Evolutionary conservation across 495 filamentous ascomycete genomes (phyloP), one percentile per base, ranked within the genome.

Genomic region (Aspergillus diversus): DNA sequence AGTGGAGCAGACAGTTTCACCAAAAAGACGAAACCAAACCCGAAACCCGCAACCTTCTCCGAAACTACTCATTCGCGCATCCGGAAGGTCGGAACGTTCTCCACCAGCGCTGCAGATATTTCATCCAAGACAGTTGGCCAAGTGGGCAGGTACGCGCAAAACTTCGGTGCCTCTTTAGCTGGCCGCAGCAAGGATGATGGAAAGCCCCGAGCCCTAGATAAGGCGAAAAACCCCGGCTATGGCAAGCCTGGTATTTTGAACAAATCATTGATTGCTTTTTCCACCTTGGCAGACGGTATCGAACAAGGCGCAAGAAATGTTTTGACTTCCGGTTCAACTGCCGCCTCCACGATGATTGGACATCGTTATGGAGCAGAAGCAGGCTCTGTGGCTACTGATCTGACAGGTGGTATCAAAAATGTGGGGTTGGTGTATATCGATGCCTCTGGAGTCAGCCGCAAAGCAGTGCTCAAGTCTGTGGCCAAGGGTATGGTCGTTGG

Each of bases 401-500:
- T 99, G 53, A 91, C 91, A 0, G 90, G 93, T 4, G 92, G 92
- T 6, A 88, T 97, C 66, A 96, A 91, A 79, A 98, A 98, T 67
- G 96, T 98, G 47, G 94, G 93, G 5, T 79, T 99, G 42, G 95
- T 99, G n/a, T 99, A 99, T 70, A 94, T 99, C 46, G 95, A 99
- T 69, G 96, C 93, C 7, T 87, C 92, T 0, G 95, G 95, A 5
- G 96, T 99, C 5, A 93, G 89, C 53, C 81, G 95, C 12, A 83
- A 89, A 63, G 96, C 96, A 0, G 84, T 99, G 55, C 85, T 99
- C 63, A 99, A 96, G 80, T 84, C 81, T 4, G 95, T 99, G 5
- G 95, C 96, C 21, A 97, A 96, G 78, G 95, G 96, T n/a, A 97
- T 97, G 94, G 91, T 98, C 0, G 90, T 99, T 16, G 95, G 95